Conservation (phyloP, 805 yeast species). For the Schizosaccharomyces cryophilus region DNA sequence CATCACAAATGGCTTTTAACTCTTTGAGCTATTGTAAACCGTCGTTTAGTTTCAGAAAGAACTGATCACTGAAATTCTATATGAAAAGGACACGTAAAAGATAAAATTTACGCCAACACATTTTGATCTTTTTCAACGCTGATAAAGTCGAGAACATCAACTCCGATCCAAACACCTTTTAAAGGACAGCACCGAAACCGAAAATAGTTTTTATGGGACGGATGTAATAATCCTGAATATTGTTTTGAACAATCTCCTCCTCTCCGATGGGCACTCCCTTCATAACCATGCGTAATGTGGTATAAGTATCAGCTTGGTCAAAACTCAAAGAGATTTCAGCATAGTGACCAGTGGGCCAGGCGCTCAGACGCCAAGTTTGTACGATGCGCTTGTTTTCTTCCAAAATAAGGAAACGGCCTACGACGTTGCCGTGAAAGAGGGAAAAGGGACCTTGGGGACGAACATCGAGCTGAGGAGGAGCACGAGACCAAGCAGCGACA, state of each 20-base stretch:
- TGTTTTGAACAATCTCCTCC: slow-evolving; percentile 54
- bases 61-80: too few relatives aligned
- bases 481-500: slow-evolving; percentile 77
- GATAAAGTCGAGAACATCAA: too few relatives aligned
- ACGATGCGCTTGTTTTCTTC: slow-evolving; percentile 34
- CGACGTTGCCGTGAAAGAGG: slow-evolving; percentile 69
- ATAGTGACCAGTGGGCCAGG: slow-evolving; percentile 70
- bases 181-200: slow-evolving; percentile 21
- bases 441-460: slow-evolving; percentile 36
- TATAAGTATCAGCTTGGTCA: slow-evolving; percentile 62
- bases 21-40: neutral
- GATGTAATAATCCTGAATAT: slow-evolving; percentile 74
- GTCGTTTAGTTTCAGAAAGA: too few relatives aligned
- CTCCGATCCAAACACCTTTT: neutral
- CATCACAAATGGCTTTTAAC: neutral
- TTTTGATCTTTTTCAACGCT: too few relatives aligned
- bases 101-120: too few relatives aligned
- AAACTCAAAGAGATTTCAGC: slow-evolving; percentile 45
- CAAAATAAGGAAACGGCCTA: slow-evolving; percentile 41
- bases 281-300: slow-evolving; percentile 54
- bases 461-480: slow-evolving; percentile 35
- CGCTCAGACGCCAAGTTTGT: slow-evolving; percentile 66
- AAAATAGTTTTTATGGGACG: slow-evolving; percentile 74
- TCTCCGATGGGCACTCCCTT: slow-evolving; percentile 87
- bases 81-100: too few relatives aligned